A percentile compares a stretch with the other conserved stretches of the same genome.
Evolutionary conservation across 805 yeast species (phyloP).

Genomic region (Wickerhamomyces chaumierensis): DNA sequence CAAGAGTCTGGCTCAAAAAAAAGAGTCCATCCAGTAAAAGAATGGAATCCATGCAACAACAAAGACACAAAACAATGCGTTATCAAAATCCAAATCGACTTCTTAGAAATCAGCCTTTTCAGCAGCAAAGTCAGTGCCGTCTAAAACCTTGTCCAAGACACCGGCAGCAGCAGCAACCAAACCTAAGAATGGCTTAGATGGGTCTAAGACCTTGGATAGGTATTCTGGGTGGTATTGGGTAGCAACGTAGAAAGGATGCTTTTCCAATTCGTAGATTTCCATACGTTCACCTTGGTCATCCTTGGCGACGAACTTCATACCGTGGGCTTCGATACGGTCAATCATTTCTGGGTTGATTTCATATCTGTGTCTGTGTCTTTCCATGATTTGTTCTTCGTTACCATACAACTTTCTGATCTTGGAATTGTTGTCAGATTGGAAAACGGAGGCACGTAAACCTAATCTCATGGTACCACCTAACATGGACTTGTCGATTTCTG

Average conservation of each 20-base stretch:
- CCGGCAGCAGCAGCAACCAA: conserved; percentile 92
- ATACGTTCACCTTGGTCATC: conserved; percentile 86
- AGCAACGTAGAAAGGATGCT: conserved; percentile 86
- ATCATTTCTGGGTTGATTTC: conserved; percentile 88
- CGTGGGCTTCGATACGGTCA: conserved; percentile 57
- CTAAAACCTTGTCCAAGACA: conserved; percentile 54
- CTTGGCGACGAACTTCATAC: conserved; percentile 84
- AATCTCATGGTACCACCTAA: conserved; percentile 99
- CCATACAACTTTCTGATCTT: conserved; percentile 73
- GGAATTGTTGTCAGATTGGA: conserved; percentile 52
- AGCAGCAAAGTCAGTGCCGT: conserved; percentile 16
- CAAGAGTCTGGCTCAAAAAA: too few relatives aligned
- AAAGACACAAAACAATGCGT: too few relatives aligned
- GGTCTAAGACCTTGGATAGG: conserved; percentile 90
- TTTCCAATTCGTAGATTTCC: conserved; percentile 82
- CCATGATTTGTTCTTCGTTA: conserved; percentile 53
- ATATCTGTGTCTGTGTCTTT: conserved; percentile 98
- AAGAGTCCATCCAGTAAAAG: too few relatives aligned
- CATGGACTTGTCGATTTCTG: conserved; percentile 90
- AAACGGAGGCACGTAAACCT: conserved; percentile 84
- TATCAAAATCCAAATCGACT: conserved; percentile 76
- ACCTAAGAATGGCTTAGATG: conserved; percentile 94
- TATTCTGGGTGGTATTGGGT: conserved; percentile 99
- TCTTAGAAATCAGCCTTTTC: background rate
- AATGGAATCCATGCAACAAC: too few relatives aligned